A percentile compares a stretch with the other conserved stretches of the same genome.
phyloP scores from a whole-genome alignment of 768 basidiomycete species.

The Leccinum aurantiacum region DNA sequence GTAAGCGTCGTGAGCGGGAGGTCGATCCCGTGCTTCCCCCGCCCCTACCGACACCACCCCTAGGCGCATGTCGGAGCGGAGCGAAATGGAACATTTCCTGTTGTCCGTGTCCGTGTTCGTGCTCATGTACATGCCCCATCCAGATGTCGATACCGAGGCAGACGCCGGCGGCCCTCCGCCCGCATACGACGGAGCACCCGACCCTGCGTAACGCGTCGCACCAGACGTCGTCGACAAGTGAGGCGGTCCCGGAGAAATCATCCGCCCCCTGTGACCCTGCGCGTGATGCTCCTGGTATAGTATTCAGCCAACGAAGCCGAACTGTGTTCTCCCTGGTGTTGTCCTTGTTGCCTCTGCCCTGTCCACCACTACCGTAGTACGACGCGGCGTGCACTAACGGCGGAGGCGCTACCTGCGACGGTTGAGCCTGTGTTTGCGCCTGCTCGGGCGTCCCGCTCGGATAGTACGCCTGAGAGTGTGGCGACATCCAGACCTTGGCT shows the following conservation, averaged over 20 bases:
- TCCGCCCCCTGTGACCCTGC: slow-evolving; percentile 14
- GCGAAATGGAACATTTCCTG: no score
- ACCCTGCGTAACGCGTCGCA: no score
- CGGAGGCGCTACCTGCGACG: slow-evolving; percentile 18
- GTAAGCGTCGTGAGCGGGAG: no score
- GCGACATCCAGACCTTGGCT: neutral
- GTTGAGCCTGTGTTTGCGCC: slow-evolving; percentile 7
- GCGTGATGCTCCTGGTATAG: slow-evolving; percentile 16
- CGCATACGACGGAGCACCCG: no score
- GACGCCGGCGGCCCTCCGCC: neutral
- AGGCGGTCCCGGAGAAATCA: slow-evolving; percentile 17
- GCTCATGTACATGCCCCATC: no score
- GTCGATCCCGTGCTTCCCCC: no score
- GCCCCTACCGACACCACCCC: no score
- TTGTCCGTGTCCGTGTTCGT: no score
- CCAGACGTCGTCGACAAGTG: neutral
- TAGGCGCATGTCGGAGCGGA: no score
- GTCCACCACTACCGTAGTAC: slow-evolving; percentile 22
- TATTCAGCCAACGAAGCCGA: slow-evolving; percentile 25
- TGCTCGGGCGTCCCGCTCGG: neutral
- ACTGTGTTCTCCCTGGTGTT: slow-evolving; percentile 9
- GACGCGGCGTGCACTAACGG: slow-evolving; percentile 22
- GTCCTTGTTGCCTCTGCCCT: slow-evolving; percentile 9
- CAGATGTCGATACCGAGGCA: no score
- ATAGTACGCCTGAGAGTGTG: slow-evolving; percentile 4